Base-by-base conservation (phyloP, 139 green algal species). In the Parachlorella kessleri region DNA sequence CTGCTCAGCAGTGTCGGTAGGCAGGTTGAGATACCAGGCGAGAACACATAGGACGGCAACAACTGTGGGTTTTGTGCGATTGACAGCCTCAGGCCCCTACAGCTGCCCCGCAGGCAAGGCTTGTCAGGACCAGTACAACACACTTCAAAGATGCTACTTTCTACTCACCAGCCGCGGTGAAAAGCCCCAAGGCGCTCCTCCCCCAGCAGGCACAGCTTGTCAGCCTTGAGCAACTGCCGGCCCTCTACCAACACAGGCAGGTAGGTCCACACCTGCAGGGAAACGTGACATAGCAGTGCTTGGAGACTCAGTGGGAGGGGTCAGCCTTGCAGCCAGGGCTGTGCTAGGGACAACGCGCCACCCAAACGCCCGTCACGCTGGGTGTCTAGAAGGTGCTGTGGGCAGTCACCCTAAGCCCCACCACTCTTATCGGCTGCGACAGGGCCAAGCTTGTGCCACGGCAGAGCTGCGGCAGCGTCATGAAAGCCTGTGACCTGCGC, bases 181-280 rank as follows among this genome's bases (percentile, higher is more conserved):
- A 87, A 87, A 1, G n/a, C 38, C 39, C 70, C 30, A 26, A 87
- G 72, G 30, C 33, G 10, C 2, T 6, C 26, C 21, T 73, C 40
- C 4, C 77, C 77, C 36, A 84, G 48, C 48, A 87, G 72, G 77
- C 82, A 87, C 55, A 84, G 55, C 66, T 70, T 54, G 39, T 83
- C 82, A 1, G 77, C 72, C 65, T 83, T 75, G 4, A 87, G 77
- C 26, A 84, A 21, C 71, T 87, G 77, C 41, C 76, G 66, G 8
- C 72, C 77, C 66, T 81, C 59, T 2, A 48, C 78, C 24, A 87
- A 48, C 37, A 87, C 82, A 24, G 82, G 82, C 35, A 87, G 33
- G 72, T 84, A 87, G 0, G 76, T 87, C 55, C 66, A 81, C 6
- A 84, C 72, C 82, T 87, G 65, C 70, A 64, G 38, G 32, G 32